phyloP scores from a whole-genome alignment of 2,329 filamentous ascomycete species.

The Tolypocladium inflatum region DNA sequence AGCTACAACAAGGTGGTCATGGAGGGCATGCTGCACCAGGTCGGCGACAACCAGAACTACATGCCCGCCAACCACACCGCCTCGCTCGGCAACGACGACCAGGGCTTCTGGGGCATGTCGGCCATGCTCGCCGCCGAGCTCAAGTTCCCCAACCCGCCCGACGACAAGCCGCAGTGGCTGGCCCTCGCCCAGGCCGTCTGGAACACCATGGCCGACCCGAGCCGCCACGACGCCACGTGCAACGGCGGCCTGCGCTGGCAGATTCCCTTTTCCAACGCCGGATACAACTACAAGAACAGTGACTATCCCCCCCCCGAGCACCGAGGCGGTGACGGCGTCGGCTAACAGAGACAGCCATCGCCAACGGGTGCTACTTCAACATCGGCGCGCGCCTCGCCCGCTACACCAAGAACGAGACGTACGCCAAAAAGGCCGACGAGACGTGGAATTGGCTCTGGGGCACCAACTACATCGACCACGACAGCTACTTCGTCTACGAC shows the following conservation, averaged over 20 bases:
- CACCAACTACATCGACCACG: slow-evolving; percentile 48
- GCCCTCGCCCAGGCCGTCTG: slow-evolving; percentile 62
- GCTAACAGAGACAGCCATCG: slow-evolving; percentile 33
- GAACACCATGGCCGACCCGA: slow-evolving; percentile 46
- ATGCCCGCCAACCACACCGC: slow-evolving; percentile 51
- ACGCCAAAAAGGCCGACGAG: slow-evolving; percentile 51
- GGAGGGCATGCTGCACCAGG: slow-evolving; percentile 48
- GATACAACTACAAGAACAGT: slow-evolving; percentile 69
- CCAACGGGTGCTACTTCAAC: slow-evolving; percentile 56
- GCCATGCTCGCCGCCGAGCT: slow-evolving; percentile 59
- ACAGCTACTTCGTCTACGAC: slow-evolving; percentile 54
- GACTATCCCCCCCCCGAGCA: slow-evolving; percentile 9
- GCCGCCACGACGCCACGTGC: slow-evolving; percentile 57
- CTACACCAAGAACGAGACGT: slow-evolving; percentile 59
- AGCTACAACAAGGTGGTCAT: slow-evolving; percentile 52
- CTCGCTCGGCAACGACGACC: slow-evolving; percentile 59
- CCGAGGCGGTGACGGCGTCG: not conserved
- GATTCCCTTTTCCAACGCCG: slow-evolving; percentile 63
- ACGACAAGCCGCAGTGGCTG: slow-evolving; percentile 48
- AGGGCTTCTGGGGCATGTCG: slow-evolving; percentile 61
- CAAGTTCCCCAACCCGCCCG: slow-evolving; percentile 49
- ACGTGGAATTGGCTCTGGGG: slow-evolving; percentile 52
- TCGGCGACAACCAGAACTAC: slow-evolving; percentile 46
- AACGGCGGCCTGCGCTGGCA: slow-evolving; percentile 69
- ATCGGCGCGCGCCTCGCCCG: slow-evolving; percentile 59